Evolutionary conservation across 768 basidiomycete genomes (phyloP), one percentile per base, ranked within the genome.

Genomic region (Paxillus rubicundulus): DNA sequence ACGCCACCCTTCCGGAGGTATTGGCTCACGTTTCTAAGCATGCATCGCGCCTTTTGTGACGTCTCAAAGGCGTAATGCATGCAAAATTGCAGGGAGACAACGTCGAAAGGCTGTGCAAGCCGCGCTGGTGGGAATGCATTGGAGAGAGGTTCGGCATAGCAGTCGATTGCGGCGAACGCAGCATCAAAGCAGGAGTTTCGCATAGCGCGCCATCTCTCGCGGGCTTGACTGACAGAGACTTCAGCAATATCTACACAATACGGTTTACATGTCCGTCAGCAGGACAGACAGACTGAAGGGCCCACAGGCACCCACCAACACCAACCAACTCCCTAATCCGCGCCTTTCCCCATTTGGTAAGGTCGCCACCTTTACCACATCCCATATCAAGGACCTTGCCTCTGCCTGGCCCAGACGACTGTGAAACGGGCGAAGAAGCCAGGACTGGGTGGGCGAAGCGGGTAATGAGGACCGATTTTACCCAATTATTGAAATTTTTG

Each of bases 1-100:
- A 86, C 72, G 4, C 97, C 97, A 21, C 95, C 96, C 24, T 78
- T 75, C 28, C 89, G 76, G 41, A 99, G 75, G 77, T 87, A 86
- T 42, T 79, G 72, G 51, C 84, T 82, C 28, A 94, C 95, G 66
- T 99, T 99, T 34, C 84, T 80, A 30, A 99, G 82, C 97, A 99
- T 97, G 67, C 84, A 87, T 30, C 91, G 80, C 21, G 85, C 89
- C 66, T 97, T 97, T 53, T 80, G 75, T 28, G 84, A 80, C n/a
- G 81, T 87, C 69, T 98, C 94, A 67, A 99, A 98, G 8, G 97
- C 97, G 65, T 99, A 98, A 69, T 99, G 97, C 91, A 99, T 98
- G 71, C 97, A 98, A 69, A 99, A 99, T 67, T 99, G 97, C 92
- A 98, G 92, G 2, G 92, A 91, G 5, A 98, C 93, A 51, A 93